Evolutionary conservation across 1,284 basidiomycete genomes (phyloP), one percentile per base, ranked within the genome.

Genomic region (Volvariella surrecta): DNA sequence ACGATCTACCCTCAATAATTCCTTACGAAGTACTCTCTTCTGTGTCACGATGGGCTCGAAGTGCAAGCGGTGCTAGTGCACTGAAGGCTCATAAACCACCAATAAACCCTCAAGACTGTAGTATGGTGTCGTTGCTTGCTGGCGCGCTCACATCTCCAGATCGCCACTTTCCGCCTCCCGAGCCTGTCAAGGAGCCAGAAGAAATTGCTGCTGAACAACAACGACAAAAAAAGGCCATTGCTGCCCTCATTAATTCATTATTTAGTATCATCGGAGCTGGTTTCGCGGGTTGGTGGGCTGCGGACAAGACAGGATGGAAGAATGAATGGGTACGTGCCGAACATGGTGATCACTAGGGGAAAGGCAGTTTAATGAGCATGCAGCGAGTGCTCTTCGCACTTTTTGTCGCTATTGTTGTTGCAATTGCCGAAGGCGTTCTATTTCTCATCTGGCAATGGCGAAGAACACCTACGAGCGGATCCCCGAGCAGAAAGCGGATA

Each of bases 71-170:
- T 4, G 52, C 53, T 39, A 51, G 55, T 0, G 58, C 62, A n/a
- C 64, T 88, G 39, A 56, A 60, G 17, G 54, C 61, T 4, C 64
- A 65, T 40, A 59, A 60, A 4, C 68, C 71, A 8, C 58, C 64
- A 4, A 61, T 88, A 47, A 62, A 76, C 48, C 62, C 73, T 7
- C 59, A 61, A 18, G 66, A 69, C 15, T 89, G 84, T 56, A 64
- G 70, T 9, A 86, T 86, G 74, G 62, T 87, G 39, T 63, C 83
- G n/a, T 64, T 89, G 19, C 73, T 89, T 2, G 85, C 87, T 15
- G 86, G 86, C 20, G 72, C 80, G 2, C 74, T 69, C 28, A 82
- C 85, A 13, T 82, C 82, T 4, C 86, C 87, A 11, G 76, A 83
- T 45, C 74, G 81, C 40, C 75, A 70, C 38, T 82, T 85, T 47